Evolutionary conservation across 345 rosid genomes (phyloP), one percentile per base, ranked within the genome.

Genomic region (Pelargonium nanum): DNA sequence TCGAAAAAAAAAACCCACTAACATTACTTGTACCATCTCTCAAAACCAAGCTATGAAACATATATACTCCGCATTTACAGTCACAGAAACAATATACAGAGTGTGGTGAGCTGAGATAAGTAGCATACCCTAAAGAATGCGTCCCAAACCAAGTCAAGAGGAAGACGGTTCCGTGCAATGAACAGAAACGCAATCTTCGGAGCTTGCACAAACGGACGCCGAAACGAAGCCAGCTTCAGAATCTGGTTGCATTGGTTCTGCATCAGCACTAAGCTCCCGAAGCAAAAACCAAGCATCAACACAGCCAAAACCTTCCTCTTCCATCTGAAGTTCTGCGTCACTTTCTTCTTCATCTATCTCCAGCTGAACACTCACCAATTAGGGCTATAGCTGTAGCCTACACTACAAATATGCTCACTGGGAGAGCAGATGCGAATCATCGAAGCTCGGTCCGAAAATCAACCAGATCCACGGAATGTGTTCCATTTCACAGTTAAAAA

Each of bases 111-210:
- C 60, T 20, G 19, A 7, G 48, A 24, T 24, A 7, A 26, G 70
- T 9, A 22, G n/a, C 55, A 53, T 68, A 79, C 99, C 96, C 79
- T 67, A 68, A 93, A 79, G 69, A 89, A 93, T 0, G 88, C 76
- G 65, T 89, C 87, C 99, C 99, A 93, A 17, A 84, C 77, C 61
- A 86, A 63, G 16, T 93, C 96, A 19, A 93, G 88, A 59, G 97
- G 86, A 19, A 93, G 81, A 1, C 97, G 91, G 60, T 93, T 93
- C 61, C 97, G 73, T 0, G 99, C 85, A 17, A 93, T 87, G 72
- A 89, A 93, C 15, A 93, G 73, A 66, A 93, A 86, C 6, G 99
- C 95, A 59, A 93, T 80, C 67, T 80, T 83, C n/a, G 84, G 85
- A 59, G 68, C 74, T 54, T 65, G 64, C 67, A 56, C 30, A 21